Base-by-base conservation (phyloP, 2,329 filamentous ascomycete genomes). In the Phaeophleospora eucalypticola region DNA sequence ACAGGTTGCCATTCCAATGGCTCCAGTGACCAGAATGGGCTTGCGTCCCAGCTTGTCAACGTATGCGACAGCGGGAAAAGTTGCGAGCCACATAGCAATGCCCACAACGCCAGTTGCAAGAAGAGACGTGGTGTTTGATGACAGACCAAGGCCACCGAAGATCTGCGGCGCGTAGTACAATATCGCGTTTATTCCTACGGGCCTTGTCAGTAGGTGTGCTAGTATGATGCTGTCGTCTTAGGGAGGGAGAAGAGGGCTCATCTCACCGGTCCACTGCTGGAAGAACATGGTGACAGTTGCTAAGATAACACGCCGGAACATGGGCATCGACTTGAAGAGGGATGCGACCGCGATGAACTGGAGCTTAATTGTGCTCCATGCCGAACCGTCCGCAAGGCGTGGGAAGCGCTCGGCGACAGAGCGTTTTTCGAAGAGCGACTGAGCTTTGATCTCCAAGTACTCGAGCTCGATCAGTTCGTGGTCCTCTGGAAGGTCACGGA, bases 381-480 rank as follows among this genome's bases (percentile, higher is more conserved):
- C 68, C 0, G 80, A 85, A 41, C 75, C 73, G 48, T 82, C 75
- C 2, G 74, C 70, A 12, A 86, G 70, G 27, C 83, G 72, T 0
- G 86, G 86, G 64, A 86, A 89, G 18, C 82, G 74, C 52, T 85
- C 82, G 0, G 79, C 77, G 8, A 84, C 74, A 1, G 80, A 81
- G 27, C 81, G 78, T 68, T 89, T 87, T 67, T 91, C 86, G 56
- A 91, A 93, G 15, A 86, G 65, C 0, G 81, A 83, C 64, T 89
- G 84, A 0, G 86, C 85, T 65, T 87, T 87, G 68, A 91, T 90
- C 63, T 91, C 87, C n/a, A 89, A 77, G 61, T 85, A 89, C 59
- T 91, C 87, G 1, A 89, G 73, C 53, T 84, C 78, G 32, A 90
- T 78, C 0, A 87, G 75, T 46, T 87, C 81, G 59, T 89, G 77